Evolutionary conservation across 1,284 basidiomycete species (phyloP).

Genomic region (Cutaneotrichosporon sp.): DNA sequence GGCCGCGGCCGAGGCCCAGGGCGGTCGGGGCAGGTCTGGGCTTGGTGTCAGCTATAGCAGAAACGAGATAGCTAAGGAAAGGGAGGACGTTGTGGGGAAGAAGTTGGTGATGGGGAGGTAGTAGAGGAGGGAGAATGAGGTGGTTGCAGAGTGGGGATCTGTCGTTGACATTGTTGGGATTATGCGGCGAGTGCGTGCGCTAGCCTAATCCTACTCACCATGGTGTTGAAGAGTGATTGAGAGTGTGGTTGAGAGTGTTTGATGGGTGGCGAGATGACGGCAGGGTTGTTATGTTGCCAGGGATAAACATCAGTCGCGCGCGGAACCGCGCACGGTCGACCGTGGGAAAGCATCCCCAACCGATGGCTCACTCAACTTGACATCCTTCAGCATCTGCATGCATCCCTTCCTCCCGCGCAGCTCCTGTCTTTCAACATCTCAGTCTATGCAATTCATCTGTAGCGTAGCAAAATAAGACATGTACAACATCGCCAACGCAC

Average conservation of each 20-base stretch:
- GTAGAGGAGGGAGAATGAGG: background rate
- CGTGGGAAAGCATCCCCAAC: background rate
- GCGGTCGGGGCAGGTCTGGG: slow-evolving; percentile 10
- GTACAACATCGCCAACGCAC: slow-evolving; percentile 8
- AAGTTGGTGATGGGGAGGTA: background rate
- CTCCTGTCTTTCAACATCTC: background rate
- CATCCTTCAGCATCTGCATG: background rate
- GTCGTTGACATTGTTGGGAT: too few species aligned
- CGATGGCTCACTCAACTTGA: background rate
- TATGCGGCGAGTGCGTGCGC: too few species aligned
- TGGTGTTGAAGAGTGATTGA: background rate
- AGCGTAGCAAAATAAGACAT: slow-evolving; percentile 4
- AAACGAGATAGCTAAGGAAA: background rate
- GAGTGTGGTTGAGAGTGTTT: background rate
- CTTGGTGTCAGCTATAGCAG: slow-evolving; percentile 10
- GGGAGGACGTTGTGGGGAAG: background rate
- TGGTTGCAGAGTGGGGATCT: too few species aligned
- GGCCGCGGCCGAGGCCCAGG: slow-evolving; percentile 5
- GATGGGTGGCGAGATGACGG: background rate
- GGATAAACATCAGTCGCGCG: slow-evolving; percentile 8
- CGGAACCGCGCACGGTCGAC: background rate
- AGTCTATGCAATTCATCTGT: slow-evolving; percentile 12
- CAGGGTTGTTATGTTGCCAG: background rate
- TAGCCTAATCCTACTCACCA: background rate
- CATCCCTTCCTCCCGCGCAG: background rate